A percentile compares a stretch with the other conserved stretches of the same genome.
phyloP scores from a whole-genome alignment of 2,329 filamentous ascomycete species.

The Penicillium sp. region DNA sequence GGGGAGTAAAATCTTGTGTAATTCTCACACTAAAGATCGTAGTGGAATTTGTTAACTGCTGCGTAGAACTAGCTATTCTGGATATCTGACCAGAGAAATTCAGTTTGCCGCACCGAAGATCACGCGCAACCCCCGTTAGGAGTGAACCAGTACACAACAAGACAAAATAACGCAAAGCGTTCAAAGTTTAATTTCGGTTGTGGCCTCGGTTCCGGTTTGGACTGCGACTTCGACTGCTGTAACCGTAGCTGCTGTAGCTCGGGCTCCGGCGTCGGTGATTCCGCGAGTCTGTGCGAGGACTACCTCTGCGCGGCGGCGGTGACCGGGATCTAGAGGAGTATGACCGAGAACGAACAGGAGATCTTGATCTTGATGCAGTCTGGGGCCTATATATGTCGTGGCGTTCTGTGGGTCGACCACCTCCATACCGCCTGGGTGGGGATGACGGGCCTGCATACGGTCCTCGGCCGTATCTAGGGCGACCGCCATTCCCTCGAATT shows the following conservation, averaged over 20 bases:
- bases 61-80: neutral
- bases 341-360: slow-evolving; percentile 39
- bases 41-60: neutral
- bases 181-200: slow-evolving; percentile 20
- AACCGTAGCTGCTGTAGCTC: slow-evolving; percentile 63
- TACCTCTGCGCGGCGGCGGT: slow-evolving; percentile 39
- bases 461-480: slow-evolving; percentile 37
- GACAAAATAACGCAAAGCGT: neutral
- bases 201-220: slow-evolving; percentile 48
- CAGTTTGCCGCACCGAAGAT: neutral
- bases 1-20: no score
- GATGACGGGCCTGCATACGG: slow-evolving; percentile 26
- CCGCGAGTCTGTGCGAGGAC: slow-evolving; percentile 34
- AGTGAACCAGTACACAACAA: neutral
- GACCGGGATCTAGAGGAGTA: slow-evolving; percentile 44
- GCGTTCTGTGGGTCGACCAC: slow-evolving; percentile 47
- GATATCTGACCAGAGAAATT: neutral
- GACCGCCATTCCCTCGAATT: slow-evolving; percentile 59
- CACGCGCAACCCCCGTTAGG: neutral
- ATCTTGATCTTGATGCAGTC: slow-evolving; percentile 52
- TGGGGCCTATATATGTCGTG: slow-evolving; percentile 60
- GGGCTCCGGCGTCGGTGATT: slow-evolving; percentile 55
- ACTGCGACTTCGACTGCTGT: slow-evolving; percentile 54
- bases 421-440: slow-evolving; percentile 41
- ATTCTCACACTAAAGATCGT: neutral